A percentile compares a stretch with the other conserved stretches of the same genome.
phyloP scores from a whole-genome alignment of 2,329 filamentous ascomycete species.

The Aspergillus pseudoviridinutans region DNA sequence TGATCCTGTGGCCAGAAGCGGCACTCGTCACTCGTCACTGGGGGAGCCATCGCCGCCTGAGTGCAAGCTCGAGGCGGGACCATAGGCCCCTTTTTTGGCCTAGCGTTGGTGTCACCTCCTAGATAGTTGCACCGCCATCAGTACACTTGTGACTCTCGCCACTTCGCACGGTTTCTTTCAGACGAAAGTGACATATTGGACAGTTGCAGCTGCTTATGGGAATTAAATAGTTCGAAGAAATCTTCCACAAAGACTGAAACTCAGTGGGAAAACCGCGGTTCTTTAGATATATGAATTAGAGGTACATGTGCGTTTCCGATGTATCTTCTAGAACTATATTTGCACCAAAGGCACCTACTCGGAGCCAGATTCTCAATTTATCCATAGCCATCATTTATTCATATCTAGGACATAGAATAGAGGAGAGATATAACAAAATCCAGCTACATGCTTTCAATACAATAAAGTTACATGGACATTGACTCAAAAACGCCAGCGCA shows the following conservation, averaged over 20 bases:
- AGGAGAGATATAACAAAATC: constrained; percentile 25
- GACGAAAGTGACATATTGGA: too few relatives aligned
- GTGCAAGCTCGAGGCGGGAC: background rate
- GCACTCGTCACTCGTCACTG: constrained; percentile 1
- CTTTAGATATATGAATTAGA: too few relatives aligned
- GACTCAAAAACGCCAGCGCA: constrained; percentile 33
- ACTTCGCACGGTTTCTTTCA: background rate
- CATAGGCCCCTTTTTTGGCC: background rate
- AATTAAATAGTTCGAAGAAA: too few relatives aligned
- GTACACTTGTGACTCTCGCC: background rate
- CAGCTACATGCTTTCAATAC: constrained; percentile 26
- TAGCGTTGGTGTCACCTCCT: background rate
- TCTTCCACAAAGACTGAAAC: too few relatives aligned
- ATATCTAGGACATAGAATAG: constrained; percentile 17
- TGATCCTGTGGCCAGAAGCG: constrained; percentile 6
- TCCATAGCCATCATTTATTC: constrained; percentile 15
- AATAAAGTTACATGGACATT: constrained; percentile 34
- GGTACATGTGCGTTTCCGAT: background rate
- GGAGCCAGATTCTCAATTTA: constrained; percentile 6
- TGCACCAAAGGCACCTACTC: background rate
- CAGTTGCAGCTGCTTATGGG: too few relatives aligned
- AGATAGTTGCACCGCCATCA: background rate
- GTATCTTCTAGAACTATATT: background rate
- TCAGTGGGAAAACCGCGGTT: too few relatives aligned
- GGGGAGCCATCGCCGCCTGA: constrained; percentile 13